phyloP scores from a whole-genome alignment of 805 yeast genomes.

The Candida fluviatilis region DNA sequence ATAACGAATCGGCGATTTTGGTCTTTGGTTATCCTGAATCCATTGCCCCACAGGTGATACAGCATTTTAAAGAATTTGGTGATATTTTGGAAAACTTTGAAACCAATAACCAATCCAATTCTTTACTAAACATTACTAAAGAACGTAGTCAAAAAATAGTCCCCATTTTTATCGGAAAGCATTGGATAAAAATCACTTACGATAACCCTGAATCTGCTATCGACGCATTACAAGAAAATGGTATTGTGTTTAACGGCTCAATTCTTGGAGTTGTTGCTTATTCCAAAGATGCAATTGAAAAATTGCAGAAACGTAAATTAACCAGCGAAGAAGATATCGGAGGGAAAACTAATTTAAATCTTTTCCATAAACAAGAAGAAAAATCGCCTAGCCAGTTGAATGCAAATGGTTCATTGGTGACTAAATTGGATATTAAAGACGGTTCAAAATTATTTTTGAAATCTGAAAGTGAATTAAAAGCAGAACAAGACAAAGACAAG shows the following conservation, averaged over 20 bases:
- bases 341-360: constrained; percentile 16
- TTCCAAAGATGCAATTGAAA: constrained; percentile 56
- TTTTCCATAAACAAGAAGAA: background rate
- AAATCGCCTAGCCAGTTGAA: background rate
- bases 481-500: constrained; percentile 8
- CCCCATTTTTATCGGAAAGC: constrained; percentile 80
- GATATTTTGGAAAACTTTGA: constrained; percentile 72
- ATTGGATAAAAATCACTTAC: constrained; percentile 90
- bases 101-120: constrained; percentile 14
- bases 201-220: constrained; percentile 69
- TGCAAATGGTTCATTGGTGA: constrained; percentile 12
- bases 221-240: constrained; percentile 84
- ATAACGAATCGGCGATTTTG: constrained; percentile 61
- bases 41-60: constrained; percentile 60
- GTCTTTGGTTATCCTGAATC: constrained; percentile 89
- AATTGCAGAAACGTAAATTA: constrained; percentile 45
- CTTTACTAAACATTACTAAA: constrained; percentile 7
- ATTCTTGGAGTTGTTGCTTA: constrained; percentile 70
- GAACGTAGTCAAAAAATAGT: constrained; percentile 16
- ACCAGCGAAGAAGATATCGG: constrained; percentile 47
- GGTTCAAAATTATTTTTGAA: constrained; percentile 34
- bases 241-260: constrained; percentile 61
- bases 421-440: constrained; percentile 35
- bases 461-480: constrained; percentile 5
- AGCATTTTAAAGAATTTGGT: constrained; percentile 78